Base-by-base conservation (phyloP, 192 early-diverging fungal genomes). In the Dimargaris xerosporica region DNA sequence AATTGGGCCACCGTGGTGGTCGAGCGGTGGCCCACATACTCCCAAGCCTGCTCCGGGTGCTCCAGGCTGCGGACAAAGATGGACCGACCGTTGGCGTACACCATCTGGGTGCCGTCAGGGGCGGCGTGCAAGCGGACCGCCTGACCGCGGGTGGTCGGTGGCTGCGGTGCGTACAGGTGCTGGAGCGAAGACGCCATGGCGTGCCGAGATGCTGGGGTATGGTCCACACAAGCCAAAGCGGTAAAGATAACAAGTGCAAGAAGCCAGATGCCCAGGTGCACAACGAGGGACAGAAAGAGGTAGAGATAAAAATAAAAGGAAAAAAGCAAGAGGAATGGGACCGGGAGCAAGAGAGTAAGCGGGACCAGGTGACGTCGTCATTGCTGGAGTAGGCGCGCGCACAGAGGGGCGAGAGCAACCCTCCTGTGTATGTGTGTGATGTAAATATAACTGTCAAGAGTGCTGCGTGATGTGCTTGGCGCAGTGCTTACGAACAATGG, bases 51-150 rank as follows among this genome's bases (percentile, higher is more conserved):
- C 25, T 59, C 45, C 1, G 65, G 72, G 46, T 65, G 41, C 5
- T 46, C 77, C 41, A 98, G 66, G 68, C 84, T 82, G 58, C 94
- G 80, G 52, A 98, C 86, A 41, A 93, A 80, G 46, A 98, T 86
- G 5, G 89, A 75, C 53, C 85, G 84, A 29, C 91, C 93, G 64
- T 87, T 94, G 30, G 93, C 88, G 67, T 98, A 98, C 59, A 91
- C 76, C 64, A 98, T 81, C 65, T 75, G 79, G 31, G 79, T 76
- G 42, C 93, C 91, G 63, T 90, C 85, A 17, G 93, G 85, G 67
- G 93, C 88, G 7, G 79, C 75, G n/a, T 80, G 78, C 31, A 98
- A 70, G 51, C 92, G 85, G 50, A 91, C 83, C 17, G 84, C 63
- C 66, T 89, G 85, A 15, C 91, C 92, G 42, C 94, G 86, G 44